Evolutionary conservation across 169 alveolate species (phyloP).

Genomic region (Cryptosporidium viatorum): DNA sequence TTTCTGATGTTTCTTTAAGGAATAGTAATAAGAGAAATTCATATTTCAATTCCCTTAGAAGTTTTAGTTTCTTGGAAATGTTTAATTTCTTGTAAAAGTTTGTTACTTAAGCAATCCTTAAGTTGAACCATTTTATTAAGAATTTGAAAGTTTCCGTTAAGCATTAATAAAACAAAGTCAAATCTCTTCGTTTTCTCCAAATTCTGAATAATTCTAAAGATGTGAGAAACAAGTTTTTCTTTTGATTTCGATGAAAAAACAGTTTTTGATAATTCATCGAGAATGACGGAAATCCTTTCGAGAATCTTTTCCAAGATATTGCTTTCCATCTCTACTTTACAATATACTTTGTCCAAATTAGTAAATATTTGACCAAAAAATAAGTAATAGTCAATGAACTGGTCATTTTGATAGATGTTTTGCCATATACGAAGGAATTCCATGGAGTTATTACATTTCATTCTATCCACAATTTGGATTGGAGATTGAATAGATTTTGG

Average conservation of each 20-base stretch:
- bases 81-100: background rate
- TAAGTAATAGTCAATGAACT: slow-evolving; percentile 41
- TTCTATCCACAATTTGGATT: background rate
- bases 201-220: background rate
- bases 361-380: slow-evolving; percentile 4
- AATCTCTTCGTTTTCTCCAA: background rate
- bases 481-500: slow-evolving; percentile 3
- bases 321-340: slow-evolving; percentile 19
- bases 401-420: slow-evolving; percentile 4
- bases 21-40: background rate
- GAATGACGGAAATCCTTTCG: slow-evolving; percentile 29
- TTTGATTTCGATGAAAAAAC: background rate
- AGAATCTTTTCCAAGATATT: slow-evolving; percentile 22
- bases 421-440: slow-evolving; percentile 62
- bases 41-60: background rate
- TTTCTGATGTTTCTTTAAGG: background rate
- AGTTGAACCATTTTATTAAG: background rate
- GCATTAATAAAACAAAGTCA: slow-evolving; percentile 25
- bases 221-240: background rate
- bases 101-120: background rate
- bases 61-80: background rate
- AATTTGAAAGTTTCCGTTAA: slow-evolving; percentile 1
- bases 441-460: background rate
- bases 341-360: background rate
- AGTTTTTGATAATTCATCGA: background rate